A percentile compares a stretch with the other conserved stretches of the same genome.
phyloP scores from a whole-genome alignment of 306 rosid genomes.

The Casuarina glauca region DNA sequence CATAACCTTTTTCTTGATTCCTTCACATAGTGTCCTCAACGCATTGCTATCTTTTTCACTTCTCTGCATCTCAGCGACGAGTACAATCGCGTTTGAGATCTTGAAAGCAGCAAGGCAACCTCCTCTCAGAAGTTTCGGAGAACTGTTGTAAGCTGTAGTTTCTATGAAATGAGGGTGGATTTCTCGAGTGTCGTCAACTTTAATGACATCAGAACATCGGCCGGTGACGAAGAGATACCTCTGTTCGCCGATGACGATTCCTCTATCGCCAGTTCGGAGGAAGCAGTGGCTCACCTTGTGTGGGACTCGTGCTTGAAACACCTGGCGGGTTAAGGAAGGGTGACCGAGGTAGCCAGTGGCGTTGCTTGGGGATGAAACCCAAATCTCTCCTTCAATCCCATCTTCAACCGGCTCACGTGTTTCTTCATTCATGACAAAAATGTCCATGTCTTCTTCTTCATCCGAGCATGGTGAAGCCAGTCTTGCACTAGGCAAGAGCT shows the following conservation, averaged over 20 bases:
- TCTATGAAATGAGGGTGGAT: constrained; percentile 73
- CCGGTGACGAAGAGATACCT: constrained; percentile 68
- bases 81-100: constrained; percentile 23
- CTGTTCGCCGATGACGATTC: constrained; percentile 56
- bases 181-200: constrained; percentile 36
- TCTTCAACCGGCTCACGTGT: constrained; percentile 63
- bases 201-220: constrained; percentile 53
- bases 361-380: constrained; percentile 84
- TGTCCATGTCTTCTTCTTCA: constrained; percentile 52
- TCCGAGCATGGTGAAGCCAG: constrained; percentile 18
- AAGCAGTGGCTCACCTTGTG: constrained; percentile 37
- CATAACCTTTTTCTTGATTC: constrained; percentile 37
- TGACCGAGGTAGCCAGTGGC: constrained; percentile 68
- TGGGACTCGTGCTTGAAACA: constrained; percentile 46
- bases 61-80: constrained; percentile 71
- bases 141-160: constrained; percentile 47
- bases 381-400: constrained; percentile 79
- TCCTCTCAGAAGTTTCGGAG: constrained; percentile 48
- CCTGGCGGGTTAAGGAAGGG: constrained; percentile 61
- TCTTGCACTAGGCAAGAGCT: constrained; percentile 68
- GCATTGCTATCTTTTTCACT: constrained; percentile 9
- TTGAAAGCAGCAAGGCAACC: constrained; percentile 63
- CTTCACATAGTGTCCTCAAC: constrained; percentile 47
- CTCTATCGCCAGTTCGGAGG: constrained; percentile 73
- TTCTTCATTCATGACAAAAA: constrained; percentile 60